These are phyloP conservation scores for Oenanthe sinensis DNA, from an alignment of 129 eudicot species.

Conservation along the genomic window DNA sequence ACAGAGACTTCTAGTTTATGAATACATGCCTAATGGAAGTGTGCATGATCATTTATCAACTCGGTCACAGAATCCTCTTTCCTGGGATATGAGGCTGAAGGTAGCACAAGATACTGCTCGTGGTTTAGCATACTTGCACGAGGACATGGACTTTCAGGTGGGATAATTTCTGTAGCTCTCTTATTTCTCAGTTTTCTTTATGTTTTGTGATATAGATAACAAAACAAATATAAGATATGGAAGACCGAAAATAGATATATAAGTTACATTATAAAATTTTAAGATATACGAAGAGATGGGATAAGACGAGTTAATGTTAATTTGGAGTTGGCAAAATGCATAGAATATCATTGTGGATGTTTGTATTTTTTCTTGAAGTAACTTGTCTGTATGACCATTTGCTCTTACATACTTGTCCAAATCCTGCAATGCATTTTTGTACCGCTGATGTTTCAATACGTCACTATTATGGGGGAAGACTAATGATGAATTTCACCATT, in stretches of 20 bases:
- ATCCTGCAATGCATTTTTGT: not conserved
- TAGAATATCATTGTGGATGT: not conserved
- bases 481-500: not conserved
- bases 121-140: slow-evolving; percentile 74
- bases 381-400: not conserved
- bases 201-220: not conserved
- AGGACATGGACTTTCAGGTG: slow-evolving; percentile 92
- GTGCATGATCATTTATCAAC: slow-evolving; percentile 73
- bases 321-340: not conserved
- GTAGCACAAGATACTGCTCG: slow-evolving; percentile 88
- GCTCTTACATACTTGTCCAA: not conserved
- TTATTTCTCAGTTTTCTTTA: not conserved
- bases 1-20: slow-evolving; percentile 73
- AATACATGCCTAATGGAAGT: slow-evolving; percentile 66
- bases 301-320: not conserved
- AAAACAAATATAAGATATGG: not conserved
- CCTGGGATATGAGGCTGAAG: slow-evolving; percentile 74
- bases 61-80: slow-evolving; percentile 40
- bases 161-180: not conserved
- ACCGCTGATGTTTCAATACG: not conserved
- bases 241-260: not conserved
- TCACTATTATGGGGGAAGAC: not conserved
- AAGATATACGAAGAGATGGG: not conserved
- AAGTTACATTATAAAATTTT: not conserved
- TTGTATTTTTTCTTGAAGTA: not conserved